Percentiles rank a stretch among this genome's conserved stretches.
Evolutionary conservation across 1,284 basidiomycete genomes (phyloP).

Genomic region (Stereum hirsutum): DNA sequence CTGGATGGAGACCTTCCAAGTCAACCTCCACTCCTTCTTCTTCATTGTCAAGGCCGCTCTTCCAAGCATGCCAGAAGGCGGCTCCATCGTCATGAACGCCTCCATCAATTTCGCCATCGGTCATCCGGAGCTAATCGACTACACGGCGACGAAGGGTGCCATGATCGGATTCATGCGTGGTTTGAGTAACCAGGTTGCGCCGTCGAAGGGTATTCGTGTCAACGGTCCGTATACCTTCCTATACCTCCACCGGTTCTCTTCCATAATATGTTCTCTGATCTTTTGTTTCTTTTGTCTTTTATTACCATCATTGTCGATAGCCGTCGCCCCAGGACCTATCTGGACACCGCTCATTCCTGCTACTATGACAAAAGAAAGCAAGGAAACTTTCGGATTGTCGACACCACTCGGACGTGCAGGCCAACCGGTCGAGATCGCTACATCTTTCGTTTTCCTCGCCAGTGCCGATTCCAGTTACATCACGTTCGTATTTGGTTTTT

Average conservation of each 20-base stretch:
- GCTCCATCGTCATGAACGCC: constrained; percentile 41
- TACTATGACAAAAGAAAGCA: constrained; percentile 33
- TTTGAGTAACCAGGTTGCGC: constrained; percentile 43
- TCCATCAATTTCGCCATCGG: constrained; percentile 42
- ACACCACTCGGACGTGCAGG: constrained; percentile 42
- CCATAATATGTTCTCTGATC: neutral
- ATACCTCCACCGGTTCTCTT: neutral
- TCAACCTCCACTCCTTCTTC: constrained; percentile 43
- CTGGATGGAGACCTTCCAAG: constrained; percentile 43
- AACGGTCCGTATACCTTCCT: constrained; percentile 17
- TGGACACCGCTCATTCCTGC: constrained; percentile 40
- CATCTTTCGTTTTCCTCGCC: constrained; percentile 43
- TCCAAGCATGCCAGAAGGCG: constrained; percentile 28
- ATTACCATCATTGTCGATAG: constrained; percentile 5
- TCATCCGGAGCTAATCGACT: constrained; percentile 45
- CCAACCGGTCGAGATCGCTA: constrained; percentile 48
- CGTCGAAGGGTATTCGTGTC: constrained; percentile 39
- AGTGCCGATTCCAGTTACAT: constrained; percentile 44
- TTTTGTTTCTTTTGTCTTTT: neutral
- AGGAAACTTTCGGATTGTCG: constrained; percentile 32
- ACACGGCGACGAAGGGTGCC: constrained; percentile 48
- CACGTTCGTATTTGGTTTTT: constrained; percentile 18
- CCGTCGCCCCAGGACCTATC: constrained; percentile 41
- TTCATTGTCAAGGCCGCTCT: constrained; percentile 39
- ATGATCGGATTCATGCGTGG: constrained; percentile 37